Conservation (phyloP, 139 green algal species). For the Tetradesmus obliquus region DNA sequence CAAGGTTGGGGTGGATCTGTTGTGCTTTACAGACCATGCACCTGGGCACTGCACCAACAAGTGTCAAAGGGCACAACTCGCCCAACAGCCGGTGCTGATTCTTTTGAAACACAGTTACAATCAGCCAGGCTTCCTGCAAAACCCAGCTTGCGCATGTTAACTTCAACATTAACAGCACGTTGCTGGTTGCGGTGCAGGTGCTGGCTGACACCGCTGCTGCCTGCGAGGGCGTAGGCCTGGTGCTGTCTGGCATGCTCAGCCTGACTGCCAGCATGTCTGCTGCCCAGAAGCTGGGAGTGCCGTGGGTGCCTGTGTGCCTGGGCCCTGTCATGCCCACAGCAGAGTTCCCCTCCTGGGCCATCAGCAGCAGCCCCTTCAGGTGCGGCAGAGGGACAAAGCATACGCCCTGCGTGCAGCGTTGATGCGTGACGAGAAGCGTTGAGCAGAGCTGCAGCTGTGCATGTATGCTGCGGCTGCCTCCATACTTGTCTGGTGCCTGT, state of each 20-base stretch:
- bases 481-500: no score
- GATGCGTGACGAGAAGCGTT: no score
- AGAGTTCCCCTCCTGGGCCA: conserved; percentile 41
- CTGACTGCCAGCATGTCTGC: conserved; percentile 26
- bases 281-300: conserved; percentile 36
- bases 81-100: no score
- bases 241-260: conserved; percentile 13
- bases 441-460: no score
- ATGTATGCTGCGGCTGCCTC: no score
- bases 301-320: conserved; percentile 43
- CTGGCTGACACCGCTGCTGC: conserved; percentile 6
- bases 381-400: not conserved
- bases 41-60: no score
- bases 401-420: no score
- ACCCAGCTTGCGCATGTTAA: not conserved
- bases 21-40: no score
- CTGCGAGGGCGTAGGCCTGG: not conserved
- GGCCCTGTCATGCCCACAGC: conserved; percentile 44
- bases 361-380: conserved; percentile 39
- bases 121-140: not conserved
- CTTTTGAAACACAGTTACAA: not conserved
- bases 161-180: not conserved
- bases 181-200: conserved; percentile 8
- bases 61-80: no score
- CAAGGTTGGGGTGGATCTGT: no score